Evolutionary conservation across 805 yeast genomes (phyloP).

Genomic region (Yarrowia yakushimensis): DNA sequence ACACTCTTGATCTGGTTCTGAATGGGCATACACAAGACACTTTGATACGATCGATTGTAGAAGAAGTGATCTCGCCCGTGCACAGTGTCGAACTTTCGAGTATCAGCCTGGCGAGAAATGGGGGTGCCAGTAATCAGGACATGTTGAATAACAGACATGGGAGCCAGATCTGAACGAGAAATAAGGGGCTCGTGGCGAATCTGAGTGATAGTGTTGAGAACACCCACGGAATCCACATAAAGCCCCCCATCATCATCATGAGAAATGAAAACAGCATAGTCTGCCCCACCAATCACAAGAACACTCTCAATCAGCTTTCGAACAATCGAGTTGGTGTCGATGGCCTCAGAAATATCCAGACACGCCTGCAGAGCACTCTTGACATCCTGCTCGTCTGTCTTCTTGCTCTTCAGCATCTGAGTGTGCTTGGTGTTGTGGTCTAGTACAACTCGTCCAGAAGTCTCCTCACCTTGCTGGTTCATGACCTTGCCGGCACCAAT

Average conservation of each 20-base stretch:
- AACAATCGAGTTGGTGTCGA: constrained; percentile 41
- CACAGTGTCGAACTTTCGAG: constrained; percentile 37
- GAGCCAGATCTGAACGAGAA: constrained; percentile 45
- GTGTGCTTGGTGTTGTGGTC: constrained; percentile 15
- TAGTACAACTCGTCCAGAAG: constrained; percentile 1
- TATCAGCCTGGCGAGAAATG: constrained; percentile 42
- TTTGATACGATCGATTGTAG: constrained; percentile 36
- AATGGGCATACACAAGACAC: constrained; percentile 48
- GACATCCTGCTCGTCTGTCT: constrained; percentile 28
- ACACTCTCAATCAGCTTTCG: constrained; percentile 43
- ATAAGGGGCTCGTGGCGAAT: constrained; percentile 41
- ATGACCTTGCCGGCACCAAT: constrained; percentile 20
- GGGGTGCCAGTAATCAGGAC: constrained; percentile 41
- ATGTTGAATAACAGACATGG: constrained; percentile 42
- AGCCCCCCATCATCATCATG: constrained; percentile 35
- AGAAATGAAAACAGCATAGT: constrained; percentile 38
- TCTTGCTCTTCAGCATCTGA: constrained; percentile 22
- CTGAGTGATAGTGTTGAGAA: constrained; percentile 33
- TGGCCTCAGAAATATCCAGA: constrained; percentile 49
- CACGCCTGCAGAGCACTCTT: constrained; percentile 46
- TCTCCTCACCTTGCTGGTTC: neutral
- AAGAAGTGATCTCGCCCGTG: constrained; percentile 45
- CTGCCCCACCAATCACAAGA: constrained; percentile 41
- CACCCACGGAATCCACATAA: constrained; percentile 37
- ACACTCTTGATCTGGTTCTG: constrained; percentile 42